These are phyloP conservation scores for Vitis labrusca DNA, from an alignment of 164 flowering plant genomes.

Conservation along the genomic window DNA sequence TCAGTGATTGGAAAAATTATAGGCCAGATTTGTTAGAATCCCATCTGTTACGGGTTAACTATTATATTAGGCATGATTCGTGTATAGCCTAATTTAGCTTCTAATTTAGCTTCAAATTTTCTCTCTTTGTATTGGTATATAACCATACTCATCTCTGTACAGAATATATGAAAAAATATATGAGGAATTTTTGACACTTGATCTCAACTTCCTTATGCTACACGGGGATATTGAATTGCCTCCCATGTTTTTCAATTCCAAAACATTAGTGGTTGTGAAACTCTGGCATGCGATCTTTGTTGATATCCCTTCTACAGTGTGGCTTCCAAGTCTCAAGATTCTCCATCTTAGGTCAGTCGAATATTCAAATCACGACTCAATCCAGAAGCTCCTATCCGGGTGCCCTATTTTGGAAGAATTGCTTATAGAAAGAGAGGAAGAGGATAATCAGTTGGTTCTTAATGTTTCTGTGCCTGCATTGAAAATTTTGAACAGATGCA, in stretches of 20 bases:
- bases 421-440: not conserved
- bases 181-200: too few relatives aligned
- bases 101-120: too few relatives aligned
- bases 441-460: not conserved
- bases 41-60: too few relatives aligned
- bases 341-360: not conserved
- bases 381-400: not conserved
- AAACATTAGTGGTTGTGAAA: not conserved
- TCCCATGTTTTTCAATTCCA: not conserved
- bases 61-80: too few relatives aligned
- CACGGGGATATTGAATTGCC: not conserved
- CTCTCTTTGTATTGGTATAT: too few relatives aligned
- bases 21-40: too few relatives aligned
- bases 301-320: not conserved
- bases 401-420: not conserved
- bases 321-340: not conserved
- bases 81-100: too few relatives aligned
- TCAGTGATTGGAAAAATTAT: too few relatives aligned
- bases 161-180: too few relatives aligned
- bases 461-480: slow-evolving; percentile 14
- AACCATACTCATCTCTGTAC: too few relatives aligned
- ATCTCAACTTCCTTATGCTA: not conserved
- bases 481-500: slow-evolving; percentile 5
- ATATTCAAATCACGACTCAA: not conserved
- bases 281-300: not conserved